phyloP scores from a whole-genome alignment of 2,329 filamentous ascomycete species.

The Plectosphaerella plurivora region DNA sequence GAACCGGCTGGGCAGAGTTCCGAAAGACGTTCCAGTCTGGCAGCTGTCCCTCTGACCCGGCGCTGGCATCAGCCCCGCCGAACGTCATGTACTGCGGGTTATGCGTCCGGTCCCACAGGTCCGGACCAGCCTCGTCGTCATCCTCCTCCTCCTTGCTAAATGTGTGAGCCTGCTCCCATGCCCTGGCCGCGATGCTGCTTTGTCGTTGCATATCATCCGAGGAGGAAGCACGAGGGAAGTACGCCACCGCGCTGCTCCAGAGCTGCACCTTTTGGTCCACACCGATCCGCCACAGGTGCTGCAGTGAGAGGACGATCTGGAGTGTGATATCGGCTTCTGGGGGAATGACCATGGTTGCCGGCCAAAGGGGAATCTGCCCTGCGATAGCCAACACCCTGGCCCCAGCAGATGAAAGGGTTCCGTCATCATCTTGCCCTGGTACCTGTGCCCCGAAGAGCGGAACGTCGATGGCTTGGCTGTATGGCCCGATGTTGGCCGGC shows the following conservation, averaged over 20 bases:
- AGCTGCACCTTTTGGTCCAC: slow-evolving; percentile 64
- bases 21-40: slow-evolving; percentile 48
- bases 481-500: slow-evolving; percentile 94
- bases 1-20: slow-evolving; percentile 32
- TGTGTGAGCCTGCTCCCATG: slow-evolving; percentile 33
- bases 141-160: slow-evolving; percentile 44
- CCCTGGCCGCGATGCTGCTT: slow-evolving; percentile 36
- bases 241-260: slow-evolving; percentile 74
- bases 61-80: slow-evolving; percentile 13
- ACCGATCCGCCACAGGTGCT: slow-evolving; percentile 86
- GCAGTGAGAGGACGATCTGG: slow-evolving; percentile 69
- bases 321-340: slow-evolving; percentile 36
- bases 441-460: slow-evolving; percentile 17
- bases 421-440: background rate
- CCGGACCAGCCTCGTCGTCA: slow-evolving; percentile 44
- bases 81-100: slow-evolving; percentile 44
- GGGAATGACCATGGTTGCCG: slow-evolving; percentile 68
- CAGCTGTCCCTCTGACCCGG: slow-evolving; percentile 22
- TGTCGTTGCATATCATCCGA: slow-evolving; percentile 22
- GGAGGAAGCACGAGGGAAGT: slow-evolving; percentile 47
- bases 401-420: slow-evolving; percentile 5
- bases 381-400: slow-evolving; percentile 60
- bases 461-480: slow-evolving; percentile 78
- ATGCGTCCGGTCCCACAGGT: slow-evolving; percentile 66
- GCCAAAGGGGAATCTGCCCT: slow-evolving; percentile 86